Evolutionary conservation across 2,329 filamentous ascomycete genomes (phyloP).

Genomic region (Plenodomus tracheiphilus): DNA sequence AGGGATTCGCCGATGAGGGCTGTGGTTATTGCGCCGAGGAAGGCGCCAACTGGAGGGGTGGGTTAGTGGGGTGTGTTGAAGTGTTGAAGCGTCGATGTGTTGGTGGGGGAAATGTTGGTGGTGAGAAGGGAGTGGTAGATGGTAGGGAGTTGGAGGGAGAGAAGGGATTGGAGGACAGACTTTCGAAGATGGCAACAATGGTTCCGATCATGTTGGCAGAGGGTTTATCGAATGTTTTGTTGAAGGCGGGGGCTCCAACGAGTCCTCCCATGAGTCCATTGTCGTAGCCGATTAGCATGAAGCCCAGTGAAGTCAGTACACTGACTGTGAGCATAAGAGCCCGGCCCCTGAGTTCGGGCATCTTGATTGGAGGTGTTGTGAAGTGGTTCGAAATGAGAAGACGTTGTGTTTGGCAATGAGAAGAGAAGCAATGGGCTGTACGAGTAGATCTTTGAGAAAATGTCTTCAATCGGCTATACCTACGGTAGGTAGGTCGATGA

Average conservation of each 20-base stretch:
- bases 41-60: conserved; percentile 42
- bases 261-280: conserved; percentile 69
- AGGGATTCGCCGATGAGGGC: conserved; percentile 57
- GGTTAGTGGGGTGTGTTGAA: no score
- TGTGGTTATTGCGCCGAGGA: conserved; percentile 42
- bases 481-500: no score
- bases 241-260: conserved; percentile 68
- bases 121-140: not conserved
- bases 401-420: no score
- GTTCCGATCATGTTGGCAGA: conserved; percentile 23
- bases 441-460: no score
- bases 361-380: no score
- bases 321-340: conserved; percentile 22
- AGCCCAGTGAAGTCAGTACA: conserved; percentile 28
- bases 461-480: no score
- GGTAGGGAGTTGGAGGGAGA: no score
- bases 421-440: no score
- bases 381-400: no score
- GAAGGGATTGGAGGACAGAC: conserved; percentile 1
- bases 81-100: no score
- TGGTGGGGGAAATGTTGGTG: not conserved
- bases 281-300: conserved; percentile 58
- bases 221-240: conserved; percentile 15
- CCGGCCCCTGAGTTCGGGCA: conserved; percentile 19
- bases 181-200: conserved; percentile 24